Evolutionary conservation across 179 eudicot genomes (phyloP).

Genomic region (Beta macrorhiza): DNA sequence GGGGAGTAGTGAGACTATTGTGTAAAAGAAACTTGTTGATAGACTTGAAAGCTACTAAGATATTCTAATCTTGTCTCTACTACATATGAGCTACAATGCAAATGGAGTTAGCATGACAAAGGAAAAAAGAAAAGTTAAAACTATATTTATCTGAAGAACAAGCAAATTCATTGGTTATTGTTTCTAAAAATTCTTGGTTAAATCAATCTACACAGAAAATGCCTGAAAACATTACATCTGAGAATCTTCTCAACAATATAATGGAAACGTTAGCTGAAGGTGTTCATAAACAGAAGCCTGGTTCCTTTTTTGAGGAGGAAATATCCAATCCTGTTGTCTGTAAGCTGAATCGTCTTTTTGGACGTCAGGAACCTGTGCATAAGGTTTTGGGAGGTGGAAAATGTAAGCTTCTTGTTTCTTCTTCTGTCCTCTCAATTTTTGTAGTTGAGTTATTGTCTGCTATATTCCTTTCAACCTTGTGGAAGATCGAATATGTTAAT

Average conservation of each 20-base stretch:
- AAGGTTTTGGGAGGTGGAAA: constrained; percentile 86
- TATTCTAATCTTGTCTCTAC: neutral
- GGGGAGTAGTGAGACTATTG: neutral
- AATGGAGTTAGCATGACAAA: neutral
- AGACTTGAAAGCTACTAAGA: neutral
- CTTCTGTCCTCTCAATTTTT: neutral
- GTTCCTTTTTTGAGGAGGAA: constrained; percentile 54
- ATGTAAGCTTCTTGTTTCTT: constrained; percentile 43
- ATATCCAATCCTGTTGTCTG: constrained; percentile 43
- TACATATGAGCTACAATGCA: neutral
- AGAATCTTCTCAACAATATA: constrained; percentile 69
- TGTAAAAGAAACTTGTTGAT: neutral
- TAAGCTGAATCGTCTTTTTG: constrained; percentile 75
- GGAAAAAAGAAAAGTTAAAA: neutral
- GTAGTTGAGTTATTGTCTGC: neutral
- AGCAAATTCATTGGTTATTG: neutral
- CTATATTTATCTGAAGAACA: neutral
- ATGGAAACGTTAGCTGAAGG: constrained; percentile 59
- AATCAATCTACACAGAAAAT: constrained; percentile 38
- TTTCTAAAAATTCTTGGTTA: constrained; percentile 3
- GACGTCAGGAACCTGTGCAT: constrained; percentile 79
- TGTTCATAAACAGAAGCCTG: constrained; percentile 52
- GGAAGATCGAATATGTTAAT: neutral
- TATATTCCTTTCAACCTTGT: neutral
- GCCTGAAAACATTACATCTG: constrained; percentile 78